Evolutionary conservation across 768 basidiomycete genomes (phyloP).

Genomic region (Naganishia vishniacii): DNA sequence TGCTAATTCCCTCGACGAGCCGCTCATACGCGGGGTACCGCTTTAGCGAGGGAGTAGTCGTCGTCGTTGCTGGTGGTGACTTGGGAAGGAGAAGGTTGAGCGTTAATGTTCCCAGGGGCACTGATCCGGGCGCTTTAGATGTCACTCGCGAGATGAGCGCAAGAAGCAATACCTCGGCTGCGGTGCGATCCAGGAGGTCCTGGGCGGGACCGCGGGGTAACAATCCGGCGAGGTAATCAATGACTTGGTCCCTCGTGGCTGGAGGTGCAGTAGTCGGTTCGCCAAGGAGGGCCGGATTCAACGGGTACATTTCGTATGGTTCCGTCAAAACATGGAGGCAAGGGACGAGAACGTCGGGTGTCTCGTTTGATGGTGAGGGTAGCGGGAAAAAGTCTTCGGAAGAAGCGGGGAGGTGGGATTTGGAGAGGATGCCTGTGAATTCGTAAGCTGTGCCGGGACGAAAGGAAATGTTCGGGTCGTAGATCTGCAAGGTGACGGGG

Average conservation of each 20-base stretch:
- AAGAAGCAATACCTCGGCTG: conserved; percentile 39
- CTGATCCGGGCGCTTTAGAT: conserved; percentile 30
- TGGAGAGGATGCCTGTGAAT: conserved; percentile 42
- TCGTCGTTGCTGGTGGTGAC: neutral
- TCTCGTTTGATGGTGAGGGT: neutral
- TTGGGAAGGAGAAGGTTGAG: conserved; percentile 35
- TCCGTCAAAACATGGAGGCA: conserved; percentile 38
- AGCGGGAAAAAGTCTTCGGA: conserved; percentile 21
- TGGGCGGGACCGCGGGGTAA: conserved; percentile 27
- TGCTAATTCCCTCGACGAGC: neutral
- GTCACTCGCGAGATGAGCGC: conserved; percentile 37
- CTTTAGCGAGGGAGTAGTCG: no score
- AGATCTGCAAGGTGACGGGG: conserved; percentile 41
- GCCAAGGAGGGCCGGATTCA: neutral
- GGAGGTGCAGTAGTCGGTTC: no score
- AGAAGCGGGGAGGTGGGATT: conserved; percentile 34
- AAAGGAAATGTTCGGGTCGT: conserved; percentile 37
- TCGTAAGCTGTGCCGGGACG: conserved; percentile 39
- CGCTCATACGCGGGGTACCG: conserved; percentile 12
- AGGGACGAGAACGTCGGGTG: conserved; percentile 31
- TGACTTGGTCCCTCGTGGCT: conserved; percentile 29
- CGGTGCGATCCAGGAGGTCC: conserved; percentile 31
- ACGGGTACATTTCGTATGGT: conserved; percentile 17
- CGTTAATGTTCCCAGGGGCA: conserved; percentile 41
- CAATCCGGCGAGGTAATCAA: conserved; percentile 33